Base-by-base conservation (phyloP, 139 green algal species). In the Tetradesmus lagerheimii region DNA sequence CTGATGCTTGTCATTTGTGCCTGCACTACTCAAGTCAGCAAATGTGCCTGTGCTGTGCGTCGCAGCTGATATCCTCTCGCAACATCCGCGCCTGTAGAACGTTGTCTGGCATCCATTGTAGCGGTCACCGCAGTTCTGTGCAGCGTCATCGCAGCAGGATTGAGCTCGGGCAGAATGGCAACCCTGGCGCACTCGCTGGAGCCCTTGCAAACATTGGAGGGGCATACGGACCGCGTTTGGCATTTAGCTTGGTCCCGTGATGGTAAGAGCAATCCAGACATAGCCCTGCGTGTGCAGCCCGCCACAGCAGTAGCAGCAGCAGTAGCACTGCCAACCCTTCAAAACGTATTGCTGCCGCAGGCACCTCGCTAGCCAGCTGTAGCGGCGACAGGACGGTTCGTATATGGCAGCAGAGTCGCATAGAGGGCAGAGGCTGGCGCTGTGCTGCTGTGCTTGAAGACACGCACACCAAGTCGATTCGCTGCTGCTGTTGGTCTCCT, bases 301-400 rank as follows among this genome's bases (percentile, higher is more conserved):
- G 57, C 57, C 57, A 71, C 57, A 71, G 57, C 57, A 71, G 57
- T 31, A 71, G 14, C 57, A 71, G 8, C 57, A 71, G 57, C 57
- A 71, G 57, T 71, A 71, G 57, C 57, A 71, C 57, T 31, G 11
- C 47, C n/a, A 71, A 31, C 57, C 23, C 31, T 31, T 31, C 2
- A 31, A 15, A 20, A n/a, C 29, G 81, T 57, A 5, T 2, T n/a
- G n/a, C 8, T 29, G 27, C 29, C 83, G 50, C 92, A 97, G 97
- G 97, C 3, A 83, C 94, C 16, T 90, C 91, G 47, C 89, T 99
- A 14, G 98, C 98, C 8, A 98, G 93, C 88, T 99, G 97, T 90
- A 95, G 96, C 47, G 94, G 95, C 15, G 98, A 99, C 89, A 96
- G 94, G 57, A 98, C 96, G 6, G 97, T 99, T 20, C 92, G 97